These are phyloP conservation scores for Dissoconium aciculare DNA, from an alignment of 2,329 filamentous ascomycete species.

Conservation along the genomic window DNA sequence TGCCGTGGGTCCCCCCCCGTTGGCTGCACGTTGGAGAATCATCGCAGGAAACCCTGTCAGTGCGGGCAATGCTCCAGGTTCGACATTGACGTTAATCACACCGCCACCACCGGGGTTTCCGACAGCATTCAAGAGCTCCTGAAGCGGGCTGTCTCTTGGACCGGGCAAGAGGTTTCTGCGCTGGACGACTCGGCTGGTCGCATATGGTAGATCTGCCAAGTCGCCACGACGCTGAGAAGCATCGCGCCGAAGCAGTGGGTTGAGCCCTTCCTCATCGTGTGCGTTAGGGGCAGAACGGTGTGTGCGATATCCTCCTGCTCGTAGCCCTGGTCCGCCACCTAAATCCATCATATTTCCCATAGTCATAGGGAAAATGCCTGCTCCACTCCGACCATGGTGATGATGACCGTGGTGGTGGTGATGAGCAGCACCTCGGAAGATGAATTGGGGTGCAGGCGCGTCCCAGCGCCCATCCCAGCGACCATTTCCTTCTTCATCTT, in stretches of 20 bases:
- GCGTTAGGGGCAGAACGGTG: conserved; percentile 22
- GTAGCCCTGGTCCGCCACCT: conserved; percentile 11
- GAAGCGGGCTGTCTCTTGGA: conserved; percentile 10
- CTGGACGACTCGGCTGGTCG: neutral
- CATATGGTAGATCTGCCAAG: conserved; percentile 3
- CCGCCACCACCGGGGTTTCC: conserved; percentile 9
- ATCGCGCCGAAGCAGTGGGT: conserved; percentile 58
- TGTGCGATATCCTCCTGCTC: conserved; percentile 10
- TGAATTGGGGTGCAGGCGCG: conserved; percentile 9
- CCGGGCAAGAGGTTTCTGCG: neutral
- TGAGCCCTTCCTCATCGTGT: conserved; percentile 63
- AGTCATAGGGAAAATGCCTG: conserved; percentile 19
- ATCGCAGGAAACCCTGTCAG: conserved; percentile 11
- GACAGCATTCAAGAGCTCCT: conserved; percentile 16
- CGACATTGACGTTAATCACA: conserved; percentile 15
- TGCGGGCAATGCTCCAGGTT: conserved; percentile 11
- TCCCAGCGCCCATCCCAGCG: conserved; percentile 9
- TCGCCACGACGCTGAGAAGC: neutral
- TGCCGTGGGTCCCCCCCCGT: conserved; percentile 8
- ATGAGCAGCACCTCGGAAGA: conserved; percentile 9
- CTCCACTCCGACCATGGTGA: conserved; percentile 12
- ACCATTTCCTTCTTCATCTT: conserved; percentile 10
- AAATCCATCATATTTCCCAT: conserved; percentile 5
- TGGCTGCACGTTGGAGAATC: conserved; percentile 13
- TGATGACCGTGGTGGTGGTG: conserved; percentile 17